Evolutionary conservation across 2,329 filamentous ascomycete species (phyloP).

Genomic region (Sphaerulina musiva): DNA sequence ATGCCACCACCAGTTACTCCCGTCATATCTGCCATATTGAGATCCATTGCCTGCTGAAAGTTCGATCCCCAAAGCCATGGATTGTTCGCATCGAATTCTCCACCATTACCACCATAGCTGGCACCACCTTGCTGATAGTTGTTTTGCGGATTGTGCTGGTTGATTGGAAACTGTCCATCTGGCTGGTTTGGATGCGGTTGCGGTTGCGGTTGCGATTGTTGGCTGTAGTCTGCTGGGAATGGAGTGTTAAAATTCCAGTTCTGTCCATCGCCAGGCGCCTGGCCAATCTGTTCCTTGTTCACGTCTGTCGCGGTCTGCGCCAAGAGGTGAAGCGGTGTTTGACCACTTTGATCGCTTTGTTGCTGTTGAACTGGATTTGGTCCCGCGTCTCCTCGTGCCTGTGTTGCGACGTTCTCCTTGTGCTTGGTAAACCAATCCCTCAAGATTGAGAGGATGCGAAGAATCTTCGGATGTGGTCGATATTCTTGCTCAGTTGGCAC

Average conservation of each 20-base stretch:
- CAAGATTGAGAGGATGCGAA: conserved; percentile 42
- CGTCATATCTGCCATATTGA: conserved; percentile 31
- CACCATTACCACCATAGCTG: conserved; percentile 1
- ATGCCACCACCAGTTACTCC: conserved; percentile 29
- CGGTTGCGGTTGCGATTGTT: conserved; percentile 5
- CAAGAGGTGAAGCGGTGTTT: conserved; percentile 24
- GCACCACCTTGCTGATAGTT: conserved; percentile 4
- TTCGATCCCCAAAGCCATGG: conserved; percentile 31
- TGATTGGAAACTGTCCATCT: conserved; percentile 14
- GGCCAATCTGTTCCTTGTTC: conserved; percentile 10
- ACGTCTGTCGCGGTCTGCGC: conserved; percentile 21
- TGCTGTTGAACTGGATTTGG: conserved; percentile 11
- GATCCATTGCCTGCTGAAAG: conserved; percentile 35
- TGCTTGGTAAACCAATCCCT: conserved; percentile 41
- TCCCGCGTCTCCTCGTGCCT: conserved; percentile 17
- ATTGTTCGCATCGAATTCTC: conserved; percentile 13
- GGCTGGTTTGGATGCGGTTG: conserved; percentile 14
- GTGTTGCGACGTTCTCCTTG: conserved; percentile 27
- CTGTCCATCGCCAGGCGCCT: conserved; percentile 9
- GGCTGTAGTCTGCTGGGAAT: conserved; percentile 18
- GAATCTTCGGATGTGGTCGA: conserved; percentile 43
- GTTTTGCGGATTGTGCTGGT: conserved; percentile 5
- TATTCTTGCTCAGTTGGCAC: conserved; percentile 21
- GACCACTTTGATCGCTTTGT: conserved; percentile 4
- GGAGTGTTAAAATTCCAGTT: conserved; percentile 24